Conservation (phyloP, 192 early-diverging fungal genomes). For the Fimicolochytrium jonesii region DNA sequence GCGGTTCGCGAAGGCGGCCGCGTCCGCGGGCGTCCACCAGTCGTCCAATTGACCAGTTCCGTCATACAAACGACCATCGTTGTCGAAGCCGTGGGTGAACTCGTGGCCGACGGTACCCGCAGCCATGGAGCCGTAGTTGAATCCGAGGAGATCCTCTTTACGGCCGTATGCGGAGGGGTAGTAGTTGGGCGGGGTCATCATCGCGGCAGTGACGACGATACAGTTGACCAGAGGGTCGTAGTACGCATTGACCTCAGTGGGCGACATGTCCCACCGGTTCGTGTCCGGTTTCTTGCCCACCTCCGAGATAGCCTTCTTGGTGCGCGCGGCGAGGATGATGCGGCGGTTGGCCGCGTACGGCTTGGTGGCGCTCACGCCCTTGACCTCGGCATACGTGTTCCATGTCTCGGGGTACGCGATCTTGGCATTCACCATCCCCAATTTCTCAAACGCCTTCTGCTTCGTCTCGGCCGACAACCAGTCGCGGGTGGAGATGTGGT, state of each 20-base stretch:
- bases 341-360: background rate
- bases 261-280: constrained; percentile 31
- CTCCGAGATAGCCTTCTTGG: background rate
- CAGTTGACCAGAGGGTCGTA: constrained; percentile 28
- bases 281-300: constrained; percentile 25
- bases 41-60: constrained; percentile 20
- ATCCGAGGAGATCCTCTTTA: background rate
- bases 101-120: constrained; percentile 37
- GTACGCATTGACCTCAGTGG: constrained; percentile 35
- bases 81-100: constrained; percentile 39
- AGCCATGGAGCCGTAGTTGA: constrained; percentile 36
- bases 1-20: constrained; percentile 12
- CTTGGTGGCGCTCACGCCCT: constrained; percentile 1
- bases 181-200: constrained; percentile 36
- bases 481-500: constrained; percentile 13
- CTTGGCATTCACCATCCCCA: constrained; percentile 20
- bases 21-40: constrained; percentile 34
- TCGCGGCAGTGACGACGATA: constrained; percentile 34
- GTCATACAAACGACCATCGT: constrained; percentile 31
- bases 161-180: background rate
- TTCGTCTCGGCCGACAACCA: constrained; percentile 29
- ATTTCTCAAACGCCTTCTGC: constrained; percentile 20
- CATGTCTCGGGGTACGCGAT: constrained; percentile 39
- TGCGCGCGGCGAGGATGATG: background rate
- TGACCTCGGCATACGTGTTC: constrained; percentile 19